phyloP scores from a whole-genome alignment of 768 basidiomycete genomes.

The Serendipita sp. region DNA sequence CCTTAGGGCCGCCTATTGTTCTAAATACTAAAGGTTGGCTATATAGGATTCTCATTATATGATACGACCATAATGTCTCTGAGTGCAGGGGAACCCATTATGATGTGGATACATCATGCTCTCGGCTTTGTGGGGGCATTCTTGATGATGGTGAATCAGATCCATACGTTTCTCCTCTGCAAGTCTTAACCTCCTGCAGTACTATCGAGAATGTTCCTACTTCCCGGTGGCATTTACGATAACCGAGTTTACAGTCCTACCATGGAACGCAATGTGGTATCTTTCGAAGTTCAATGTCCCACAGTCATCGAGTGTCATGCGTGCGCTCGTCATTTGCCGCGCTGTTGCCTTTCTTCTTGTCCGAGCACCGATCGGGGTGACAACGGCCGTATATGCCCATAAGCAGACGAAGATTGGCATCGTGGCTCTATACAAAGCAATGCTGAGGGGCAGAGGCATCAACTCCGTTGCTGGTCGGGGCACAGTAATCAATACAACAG shows the following conservation, averaged over 20 bases:
- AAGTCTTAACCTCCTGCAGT: not conserved
- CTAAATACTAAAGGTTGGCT: not conserved
- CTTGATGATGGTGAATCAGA: not conserved
- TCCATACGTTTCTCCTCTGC: too few species aligned
- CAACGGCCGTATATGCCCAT: not conserved
- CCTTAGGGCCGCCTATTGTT: not conserved
- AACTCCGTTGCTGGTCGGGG: not conserved
- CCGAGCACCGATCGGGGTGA: not conserved
- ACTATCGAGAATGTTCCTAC: not conserved
- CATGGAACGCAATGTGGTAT: not conserved
- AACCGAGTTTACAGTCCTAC: not conserved
- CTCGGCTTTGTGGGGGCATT: not conserved
- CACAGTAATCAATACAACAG: not conserved
- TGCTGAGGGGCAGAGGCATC: not conserved
- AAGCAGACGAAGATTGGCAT: not conserved
- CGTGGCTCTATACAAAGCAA: not conserved
- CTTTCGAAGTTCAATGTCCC: not conserved
- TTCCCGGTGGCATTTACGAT: not conserved
- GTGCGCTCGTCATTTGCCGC: not conserved
- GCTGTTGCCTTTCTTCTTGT: not conserved
- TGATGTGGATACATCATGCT: slow-evolving; percentile 2
- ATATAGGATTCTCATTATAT: not conserved
- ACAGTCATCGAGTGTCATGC: not conserved
- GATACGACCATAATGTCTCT: not conserved
- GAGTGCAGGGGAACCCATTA: not conserved